These are phyloP conservation scores for Boletus patriciae DNA, from an alignment of 768 basidiomycete species.

Conservation along the genomic window DNA sequence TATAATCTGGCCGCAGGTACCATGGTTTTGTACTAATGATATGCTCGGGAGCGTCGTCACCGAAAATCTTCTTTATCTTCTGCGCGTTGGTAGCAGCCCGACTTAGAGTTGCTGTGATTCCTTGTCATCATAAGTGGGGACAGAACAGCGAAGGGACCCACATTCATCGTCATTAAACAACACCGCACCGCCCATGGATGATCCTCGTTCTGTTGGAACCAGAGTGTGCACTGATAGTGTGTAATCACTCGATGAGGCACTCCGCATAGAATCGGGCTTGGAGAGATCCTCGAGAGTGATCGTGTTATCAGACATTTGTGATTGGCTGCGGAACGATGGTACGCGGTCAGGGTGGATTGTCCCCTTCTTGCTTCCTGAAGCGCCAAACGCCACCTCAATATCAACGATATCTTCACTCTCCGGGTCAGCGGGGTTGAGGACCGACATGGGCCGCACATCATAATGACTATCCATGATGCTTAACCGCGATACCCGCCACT, in stretches of 20 bases:
- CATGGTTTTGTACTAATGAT: slow-evolving; percentile 61
- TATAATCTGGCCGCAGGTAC: slow-evolving; percentile 84
- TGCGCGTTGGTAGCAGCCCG: slow-evolving; percentile 37
- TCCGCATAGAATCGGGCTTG: slow-evolving; percentile 18
- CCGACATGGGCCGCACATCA: slow-evolving; percentile 42
- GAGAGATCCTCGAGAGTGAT: slow-evolving; percentile 33
- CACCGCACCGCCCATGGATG: slow-evolving; percentile 19
- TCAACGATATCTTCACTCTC: slow-evolving; percentile 56
- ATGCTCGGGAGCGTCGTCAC: slow-evolving; percentile 51
- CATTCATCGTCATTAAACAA: slow-evolving; percentile 29
- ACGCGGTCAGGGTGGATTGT: slow-evolving; percentile 20
- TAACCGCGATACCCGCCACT: slow-evolving; percentile 72
- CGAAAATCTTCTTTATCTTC: slow-evolving; percentile 71
- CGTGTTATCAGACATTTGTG: slow-evolving; percentile 36
- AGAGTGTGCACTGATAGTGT: slow-evolving; percentile 27
- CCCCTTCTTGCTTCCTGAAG: slow-evolving; percentile 37
- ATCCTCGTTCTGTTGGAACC: slow-evolving; percentile 21
- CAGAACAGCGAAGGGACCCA: slow-evolving; percentile 4
- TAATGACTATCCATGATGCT: slow-evolving; percentile 58
- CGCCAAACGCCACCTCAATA: slow-evolving; percentile 51
- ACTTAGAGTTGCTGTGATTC: slow-evolving; percentile 18
- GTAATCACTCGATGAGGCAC: slow-evolving; percentile 25
- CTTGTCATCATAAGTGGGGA: slow-evolving; percentile 1
- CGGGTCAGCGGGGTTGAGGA: slow-evolving; percentile 41
- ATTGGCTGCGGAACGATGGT: slow-evolving; percentile 34